Evolutionary conservation across 2,329 filamentous ascomycete genomes (phyloP).

Genomic region (Aspergillus sp.): DNA sequence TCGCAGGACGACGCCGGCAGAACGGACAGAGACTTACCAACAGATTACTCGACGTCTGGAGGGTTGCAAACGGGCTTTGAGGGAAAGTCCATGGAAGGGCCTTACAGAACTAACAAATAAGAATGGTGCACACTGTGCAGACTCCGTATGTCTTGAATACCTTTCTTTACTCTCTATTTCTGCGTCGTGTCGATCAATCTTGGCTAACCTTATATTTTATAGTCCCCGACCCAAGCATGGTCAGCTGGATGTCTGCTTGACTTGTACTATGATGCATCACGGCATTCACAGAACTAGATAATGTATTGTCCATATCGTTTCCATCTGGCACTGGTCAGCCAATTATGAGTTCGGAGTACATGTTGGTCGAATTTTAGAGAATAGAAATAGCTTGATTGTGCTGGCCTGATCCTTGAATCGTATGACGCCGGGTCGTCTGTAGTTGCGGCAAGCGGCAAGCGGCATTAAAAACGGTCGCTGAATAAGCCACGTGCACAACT

Average conservation of each 20-base stretch:
- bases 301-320: neutral
- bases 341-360: no score
- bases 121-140: constrained; percentile 76
- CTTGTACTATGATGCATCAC: constrained; percentile 86
- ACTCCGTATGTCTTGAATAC: constrained; percentile 67
- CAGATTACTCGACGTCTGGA: constrained; percentile 82
- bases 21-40: constrained; percentile 85
- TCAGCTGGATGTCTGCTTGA: constrained; percentile 93
- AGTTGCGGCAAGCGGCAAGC: neutral
- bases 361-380: neutral
- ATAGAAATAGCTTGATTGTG: neutral
- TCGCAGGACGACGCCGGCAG: constrained; percentile 66
- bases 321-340: neutral
- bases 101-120: constrained; percentile 92
- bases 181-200: neutral
- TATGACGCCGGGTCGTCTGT: neutral
- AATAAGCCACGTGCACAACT: constrained; percentile 20
- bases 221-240: constrained; percentile 96
- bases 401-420: neutral
- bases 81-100: constrained; percentile 81
- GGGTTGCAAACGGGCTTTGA: constrained; percentile 83
- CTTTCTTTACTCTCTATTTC: neutral
- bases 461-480: constrained; percentile 10
- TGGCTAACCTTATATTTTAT: constrained; percentile 22
- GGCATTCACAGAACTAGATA: constrained; percentile 24